Conservation (phyloP, 2,329 filamentous ascomycete species). For the Cladosporium velox region DNA sequence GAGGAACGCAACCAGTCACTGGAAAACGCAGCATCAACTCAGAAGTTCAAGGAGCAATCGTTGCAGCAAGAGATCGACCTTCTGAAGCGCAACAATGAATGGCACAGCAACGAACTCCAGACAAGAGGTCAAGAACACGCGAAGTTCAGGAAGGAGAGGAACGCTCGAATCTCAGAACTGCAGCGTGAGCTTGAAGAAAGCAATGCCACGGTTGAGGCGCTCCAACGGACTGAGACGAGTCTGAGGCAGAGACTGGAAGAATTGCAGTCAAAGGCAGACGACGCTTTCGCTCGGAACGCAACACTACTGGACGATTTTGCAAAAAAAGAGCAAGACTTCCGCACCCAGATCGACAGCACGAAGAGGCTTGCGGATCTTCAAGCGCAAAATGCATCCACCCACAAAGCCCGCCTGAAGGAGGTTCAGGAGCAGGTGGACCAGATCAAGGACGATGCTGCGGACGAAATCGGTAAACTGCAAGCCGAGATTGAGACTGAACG, state of each 20-base stretch:
- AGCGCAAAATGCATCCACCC: slow-evolving; percentile 71
- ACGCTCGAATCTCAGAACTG: slow-evolving; percentile 81
- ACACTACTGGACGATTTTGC: slow-evolving; percentile 81
- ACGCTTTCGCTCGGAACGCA: slow-evolving; percentile 78
- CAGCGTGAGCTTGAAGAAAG: slow-evolving; percentile 87
- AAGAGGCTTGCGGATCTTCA: slow-evolving; percentile 81
- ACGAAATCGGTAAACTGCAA: slow-evolving; percentile 53
- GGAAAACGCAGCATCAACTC: slow-evolving; percentile 74
- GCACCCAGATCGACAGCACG: slow-evolving; percentile 79
- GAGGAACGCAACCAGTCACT: slow-evolving; percentile 83
- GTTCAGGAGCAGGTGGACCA: slow-evolving; percentile 65
- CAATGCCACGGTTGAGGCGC: slow-evolving; percentile 71
- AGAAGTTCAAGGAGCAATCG: slow-evolving; percentile 87
- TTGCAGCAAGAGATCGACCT: slow-evolving; percentile 88
- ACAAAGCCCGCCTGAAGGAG: slow-evolving; percentile 69
- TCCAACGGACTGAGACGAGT: slow-evolving; percentile 77
- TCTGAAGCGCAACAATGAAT: slow-evolving; percentile 86
- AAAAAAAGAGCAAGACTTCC: slow-evolving; percentile 81
- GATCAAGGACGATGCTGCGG: slow-evolving; percentile 66
- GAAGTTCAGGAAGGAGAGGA: slow-evolving; percentile 93
- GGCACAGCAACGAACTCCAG: slow-evolving; percentile 88
- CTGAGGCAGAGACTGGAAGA: slow-evolving; percentile 81
- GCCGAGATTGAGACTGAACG: slow-evolving; percentile 55
- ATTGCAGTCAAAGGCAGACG: slow-evolving; percentile 82
- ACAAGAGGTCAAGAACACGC: slow-evolving; percentile 83